Conservation (phyloP, 2,329 filamentous ascomycete genomes). For the Pseudocercospora pini-densiflorae region DNA sequence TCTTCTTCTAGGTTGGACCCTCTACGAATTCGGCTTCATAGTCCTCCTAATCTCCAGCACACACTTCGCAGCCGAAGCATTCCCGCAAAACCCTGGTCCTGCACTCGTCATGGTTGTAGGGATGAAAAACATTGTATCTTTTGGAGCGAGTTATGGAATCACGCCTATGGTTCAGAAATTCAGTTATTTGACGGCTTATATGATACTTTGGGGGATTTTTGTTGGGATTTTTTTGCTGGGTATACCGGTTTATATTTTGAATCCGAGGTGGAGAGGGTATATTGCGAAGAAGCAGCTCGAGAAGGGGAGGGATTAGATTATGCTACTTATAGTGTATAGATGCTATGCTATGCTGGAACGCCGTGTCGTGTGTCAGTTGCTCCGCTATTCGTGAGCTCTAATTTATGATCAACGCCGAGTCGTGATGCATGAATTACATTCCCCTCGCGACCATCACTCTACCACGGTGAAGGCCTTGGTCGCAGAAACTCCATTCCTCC, state of each 20-base stretch:
- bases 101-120: slow-evolving; percentile 43
- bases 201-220: slow-evolving; percentile 23
- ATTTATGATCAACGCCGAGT: neutral
- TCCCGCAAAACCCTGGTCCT: slow-evolving; percentile 38
- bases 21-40: slow-evolving; percentile 34
- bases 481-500: neutral
- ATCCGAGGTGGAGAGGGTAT: slow-evolving; percentile 10
- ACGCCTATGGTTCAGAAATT: slow-evolving; percentile 39
- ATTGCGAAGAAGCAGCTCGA: neutral
- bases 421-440: no score
- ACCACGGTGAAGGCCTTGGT: neutral
- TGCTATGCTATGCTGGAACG: no score
- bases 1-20: slow-evolving; percentile 25
- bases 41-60: slow-evolving; percentile 38
- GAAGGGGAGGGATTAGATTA: neutral
- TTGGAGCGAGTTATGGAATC: slow-evolving; percentile 40
- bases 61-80: slow-evolving; percentile 38
- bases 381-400: no score
- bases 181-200: slow-evolving; percentile 32
- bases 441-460: neutral
- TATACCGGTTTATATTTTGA: slow-evolving; percentile 10
- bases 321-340: neutral
- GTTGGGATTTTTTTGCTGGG: slow-evolving; percentile 3
- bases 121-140: slow-evolving; percentile 43
- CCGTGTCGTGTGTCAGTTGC: neutral